Evolutionary conservation across 805 yeast genomes (phyloP), one percentile per base, ranked within the genome.

Genomic region (Tetrapisispora fleetii): DNA sequence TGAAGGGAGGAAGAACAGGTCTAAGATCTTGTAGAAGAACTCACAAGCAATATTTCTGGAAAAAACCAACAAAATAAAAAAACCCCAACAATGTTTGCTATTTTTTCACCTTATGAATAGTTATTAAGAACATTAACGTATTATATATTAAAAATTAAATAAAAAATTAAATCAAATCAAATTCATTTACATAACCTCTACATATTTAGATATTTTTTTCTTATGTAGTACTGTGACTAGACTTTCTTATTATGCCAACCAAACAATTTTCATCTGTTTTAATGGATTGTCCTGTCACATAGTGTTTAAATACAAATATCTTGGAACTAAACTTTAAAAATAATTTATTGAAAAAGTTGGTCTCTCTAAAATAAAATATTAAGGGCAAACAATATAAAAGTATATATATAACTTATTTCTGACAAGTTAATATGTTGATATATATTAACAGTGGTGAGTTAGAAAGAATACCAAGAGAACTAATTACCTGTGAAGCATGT

Each of bases 11-110:
- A 1, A 76, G 79, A 58, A 78, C 84, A 4, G 87, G 91, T 0
- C 72, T 91, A 56, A 78, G 99, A 65, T 79, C 85, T 40, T 93
- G 98, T 68, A 79, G 99, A 69, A 88, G 84, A 68, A 85, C 86
- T 1, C 99, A 90, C 69, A 93, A 93, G 68, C 99, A 73, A 54
- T 73, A 73, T 54, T 73, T 67, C 58, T 73, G 76, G 76, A 73
- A 72, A 53, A 73, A 69, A 52, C 77, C 77, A 19, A 63, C 62
- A 8, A 62, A 61, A 47, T 37, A 47, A 37, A 5, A n/a, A 28
- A 22, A 5, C 17, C 17, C 10, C 13, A 33, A 33, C 11, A 10
- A 3, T 19, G 4, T 16, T 38, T 38, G 16, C 40, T 38, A 17
- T 17, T 9, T 17, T 9, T 5, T 19, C 11, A 38, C 28, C 10